Percentiles rank a stretch among this genome's conserved stretches.
These are phyloP conservation scores for Kuraishia ogatae DNA, from an alignment of 805 yeast genomes.

Conservation along the genomic window DNA sequence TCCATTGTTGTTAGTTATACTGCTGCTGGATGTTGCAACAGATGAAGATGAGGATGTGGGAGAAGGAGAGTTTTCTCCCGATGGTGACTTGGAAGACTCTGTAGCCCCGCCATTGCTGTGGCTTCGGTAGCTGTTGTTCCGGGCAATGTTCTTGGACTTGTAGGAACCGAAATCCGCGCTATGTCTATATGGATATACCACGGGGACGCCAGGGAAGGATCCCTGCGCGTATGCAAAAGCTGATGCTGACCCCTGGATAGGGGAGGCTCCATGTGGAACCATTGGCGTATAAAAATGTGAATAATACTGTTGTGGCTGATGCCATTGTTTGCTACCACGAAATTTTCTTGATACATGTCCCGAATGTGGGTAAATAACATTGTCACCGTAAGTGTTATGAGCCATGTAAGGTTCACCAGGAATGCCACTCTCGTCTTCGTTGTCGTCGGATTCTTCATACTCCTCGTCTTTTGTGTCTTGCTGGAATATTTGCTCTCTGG, in stretches of 20 bases:
- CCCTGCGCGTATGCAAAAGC: background rate
- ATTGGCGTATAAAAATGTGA: background rate
- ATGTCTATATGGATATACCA: background rate
- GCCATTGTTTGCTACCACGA: background rate
- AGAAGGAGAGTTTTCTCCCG: background rate
- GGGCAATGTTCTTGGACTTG: background rate
- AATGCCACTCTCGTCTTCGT: background rate
- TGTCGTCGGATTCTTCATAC: slow-evolving; percentile 5
- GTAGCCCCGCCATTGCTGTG: background rate
- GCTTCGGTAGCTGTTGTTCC: background rate
- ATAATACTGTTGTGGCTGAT: background rate
- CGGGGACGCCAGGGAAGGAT: background rate
- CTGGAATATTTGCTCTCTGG: slow-evolving; percentile 30
- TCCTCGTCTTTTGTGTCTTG: slow-evolving; percentile 19
- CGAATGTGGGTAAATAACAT: background rate
- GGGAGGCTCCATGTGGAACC: background rate
- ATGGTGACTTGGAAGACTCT: background rate
- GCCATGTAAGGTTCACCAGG: background rate
- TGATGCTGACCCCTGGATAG: background rate
- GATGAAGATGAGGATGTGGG: background rate
- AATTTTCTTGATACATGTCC: background rate
- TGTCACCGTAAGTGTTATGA: background rate
- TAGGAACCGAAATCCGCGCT: background rate
- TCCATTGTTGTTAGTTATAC: background rate
- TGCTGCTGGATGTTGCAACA: background rate